A percentile compares a stretch with the other conserved stretches of the same genome.
These are phyloP conservation scores for Xylaria curta DNA, from an alignment of 495 filamentous ascomycete genomes.

Conservation along the genomic window DNA sequence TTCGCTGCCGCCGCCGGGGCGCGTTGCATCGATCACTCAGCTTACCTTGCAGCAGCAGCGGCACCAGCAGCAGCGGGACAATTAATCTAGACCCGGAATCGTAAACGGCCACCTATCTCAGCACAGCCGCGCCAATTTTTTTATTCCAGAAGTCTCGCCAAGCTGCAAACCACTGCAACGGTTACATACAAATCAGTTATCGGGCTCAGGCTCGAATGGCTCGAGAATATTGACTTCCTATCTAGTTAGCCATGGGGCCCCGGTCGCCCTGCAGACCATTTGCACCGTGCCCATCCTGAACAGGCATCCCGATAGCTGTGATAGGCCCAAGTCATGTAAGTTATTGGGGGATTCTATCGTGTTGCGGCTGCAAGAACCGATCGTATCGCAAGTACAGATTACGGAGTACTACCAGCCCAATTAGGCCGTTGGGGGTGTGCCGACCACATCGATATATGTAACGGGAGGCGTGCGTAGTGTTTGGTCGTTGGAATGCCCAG, in stretches of 20 bases:
- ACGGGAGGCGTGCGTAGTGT: not conserved
- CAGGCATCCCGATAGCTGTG: conserved; percentile 17
- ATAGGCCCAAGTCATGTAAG: conserved; percentile 12
- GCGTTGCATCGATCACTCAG: conserved; percentile 21
- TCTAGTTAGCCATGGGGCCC: not conserved
- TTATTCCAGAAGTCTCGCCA: conserved; percentile 14
- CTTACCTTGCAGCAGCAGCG: conserved; percentile 16
- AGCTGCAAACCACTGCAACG: conserved; percentile 5
- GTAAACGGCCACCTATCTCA: not conserved
- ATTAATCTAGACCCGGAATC: not conserved
- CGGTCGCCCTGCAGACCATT: not conserved
- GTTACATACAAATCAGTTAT: not conserved
- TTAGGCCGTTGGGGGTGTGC: not conserved
- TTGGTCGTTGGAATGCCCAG: conserved; percentile 16
- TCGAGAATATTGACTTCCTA: conserved; percentile 14
- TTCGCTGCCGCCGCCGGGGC: not conserved
- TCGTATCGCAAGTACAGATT: not conserved
- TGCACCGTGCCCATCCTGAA: conserved; percentile 18
- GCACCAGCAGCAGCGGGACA: too few species aligned
- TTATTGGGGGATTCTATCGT: not conserved
- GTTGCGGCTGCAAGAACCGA: conserved; percentile 12
- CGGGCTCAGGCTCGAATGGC: not conserved
- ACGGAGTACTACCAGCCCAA: not conserved
- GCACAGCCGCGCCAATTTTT: not conserved
- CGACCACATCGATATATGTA: conserved; percentile 5